phyloP scores from a whole-genome alignment of 345 rosid species.

The Garcia nutans region DNA sequence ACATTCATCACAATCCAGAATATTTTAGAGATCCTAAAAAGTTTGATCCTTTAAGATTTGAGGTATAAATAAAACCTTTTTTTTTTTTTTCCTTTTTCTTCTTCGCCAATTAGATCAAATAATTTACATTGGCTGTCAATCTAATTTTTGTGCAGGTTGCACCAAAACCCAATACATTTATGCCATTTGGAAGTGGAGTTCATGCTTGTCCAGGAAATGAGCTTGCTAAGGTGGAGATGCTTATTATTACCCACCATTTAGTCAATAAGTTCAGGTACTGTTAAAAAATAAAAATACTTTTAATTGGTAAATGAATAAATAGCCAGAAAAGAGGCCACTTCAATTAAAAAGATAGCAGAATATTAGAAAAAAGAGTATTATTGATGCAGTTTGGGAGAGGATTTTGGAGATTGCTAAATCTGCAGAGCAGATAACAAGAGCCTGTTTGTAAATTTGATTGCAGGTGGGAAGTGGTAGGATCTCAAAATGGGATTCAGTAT shows the following conservation, averaged over 20 bases:
- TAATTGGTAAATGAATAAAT: not conserved
- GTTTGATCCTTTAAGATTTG: conserved; percentile 71
- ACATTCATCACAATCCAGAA: conserved; percentile 65
- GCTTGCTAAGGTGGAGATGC: conserved; percentile 77
- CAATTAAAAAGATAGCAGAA: not conserved
- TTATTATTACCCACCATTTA: conserved; percentile 58
- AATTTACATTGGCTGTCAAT: not conserved
- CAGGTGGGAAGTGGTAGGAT: conserved; percentile 74
- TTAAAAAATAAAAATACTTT: not conserved
- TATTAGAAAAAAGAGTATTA: not conserved
- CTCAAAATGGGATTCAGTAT: conserved; percentile 55
- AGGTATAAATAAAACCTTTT: conserved; percentile 36
- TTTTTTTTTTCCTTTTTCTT: not conserved
- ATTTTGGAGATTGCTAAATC: not conserved
- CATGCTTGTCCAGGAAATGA: conserved; percentile 84
- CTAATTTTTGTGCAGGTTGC: conserved; percentile 37
- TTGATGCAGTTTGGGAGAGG: not conserved
- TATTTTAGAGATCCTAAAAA: conserved; percentile 58
- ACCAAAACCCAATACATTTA: conserved; percentile 58
- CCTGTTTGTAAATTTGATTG: conserved; percentile 28
- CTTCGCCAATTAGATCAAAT: not conserved
- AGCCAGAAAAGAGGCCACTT: not conserved
- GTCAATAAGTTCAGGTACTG: conserved; percentile 63
- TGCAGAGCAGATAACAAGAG: conserved; percentile 20
- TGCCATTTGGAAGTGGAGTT: conserved; percentile 77